Conservation (phyloP, 2,329 filamentous ascomycete genomes). For the Rhinocladiella similis region DNA sequence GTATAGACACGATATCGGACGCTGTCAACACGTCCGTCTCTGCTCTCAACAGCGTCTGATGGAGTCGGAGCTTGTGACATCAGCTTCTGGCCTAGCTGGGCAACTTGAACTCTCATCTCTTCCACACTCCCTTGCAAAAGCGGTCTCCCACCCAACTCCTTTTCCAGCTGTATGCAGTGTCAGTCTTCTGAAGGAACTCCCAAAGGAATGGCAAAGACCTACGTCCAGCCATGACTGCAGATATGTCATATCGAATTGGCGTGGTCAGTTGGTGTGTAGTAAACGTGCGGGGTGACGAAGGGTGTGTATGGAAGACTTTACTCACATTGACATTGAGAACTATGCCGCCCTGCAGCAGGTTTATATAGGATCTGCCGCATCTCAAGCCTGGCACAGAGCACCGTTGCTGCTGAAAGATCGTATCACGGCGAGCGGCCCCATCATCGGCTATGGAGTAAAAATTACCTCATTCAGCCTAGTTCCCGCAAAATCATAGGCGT, state of each 20-base stretch:
- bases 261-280: background rate
- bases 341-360: too few relatives aligned
- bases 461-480: background rate
- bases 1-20: slow-evolving; percentile 26
- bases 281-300: background rate
- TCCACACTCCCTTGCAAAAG: slow-evolving; percentile 22
- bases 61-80: slow-evolving; percentile 21
- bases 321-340: too few relatives aligned
- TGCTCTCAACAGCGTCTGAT: slow-evolving; percentile 25
- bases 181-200: background rate
- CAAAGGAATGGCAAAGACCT: slow-evolving; percentile 1
- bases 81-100: slow-evolving; percentile 21
- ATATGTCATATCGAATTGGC: slow-evolving; percentile 19
- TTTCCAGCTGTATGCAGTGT: slow-evolving; percentile 20
- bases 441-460: too few relatives aligned
- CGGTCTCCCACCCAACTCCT: slow-evolving; percentile 21
- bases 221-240: slow-evolving; percentile 27
- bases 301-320: too few relatives aligned
- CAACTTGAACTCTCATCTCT: slow-evolving; percentile 22
- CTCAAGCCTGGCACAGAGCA: background rate
- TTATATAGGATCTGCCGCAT: too few relatives aligned
- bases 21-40: slow-evolving; percentile 26
- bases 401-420: background rate
- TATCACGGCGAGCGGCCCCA: background rate
- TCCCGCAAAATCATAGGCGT: background rate